Base-by-base conservation (phyloP, 768 basidiomycete genomes). In the Russula sp. region DNA sequence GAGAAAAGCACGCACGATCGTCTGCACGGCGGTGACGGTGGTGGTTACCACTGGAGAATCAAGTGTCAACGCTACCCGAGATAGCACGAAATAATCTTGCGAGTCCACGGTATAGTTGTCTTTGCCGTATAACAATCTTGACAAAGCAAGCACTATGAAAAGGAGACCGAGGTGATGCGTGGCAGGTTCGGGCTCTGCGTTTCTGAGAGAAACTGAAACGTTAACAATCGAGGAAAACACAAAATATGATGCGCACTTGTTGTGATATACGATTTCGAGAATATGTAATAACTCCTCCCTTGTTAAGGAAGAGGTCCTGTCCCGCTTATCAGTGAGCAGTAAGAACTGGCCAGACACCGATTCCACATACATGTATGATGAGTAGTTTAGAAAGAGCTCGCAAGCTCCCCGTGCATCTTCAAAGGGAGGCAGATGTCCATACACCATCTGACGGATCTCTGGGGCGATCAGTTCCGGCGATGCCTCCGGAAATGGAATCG, bases 61-160 rank as follows among this genome's bases (percentile, higher is more conserved):
- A 50, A 82, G 79, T 16, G 76, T 75, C 20, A 87, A 71, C 2
- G 82, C 74, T 2, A 82, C 78, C 1, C 82, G 79, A 3, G 87
- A 77, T 7, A 90, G 73, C 54, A 83, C 74, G 66, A 84, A 85
- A 68, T 84, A 90, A 55, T 86, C 84, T 44, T 83, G 77, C 8
- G 87, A 81, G 58, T 84, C 80, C 14, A 79, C 69, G 6, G 80
- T 76, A 67, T 80, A 81, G 44, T 83, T 75, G 1, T 78, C 78
- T 7, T 72, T 70, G 53, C 78, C 76, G 68, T 88, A 85, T 65
- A 88, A 84, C n/a, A 88, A 75, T 0, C 79, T 74, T 0, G 81
- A 88, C 31, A 91, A 77, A 6, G 87, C 82, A 65, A 91, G 84
- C 13, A 89, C 71, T 48, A 80, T 79, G 70, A 85, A 88, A 20